Evolutionary conservation across 768 basidiomycete genomes (phyloP), one percentile per base, ranked within the genome.

Genomic region (Cyclocybe cylindracea): DNA sequence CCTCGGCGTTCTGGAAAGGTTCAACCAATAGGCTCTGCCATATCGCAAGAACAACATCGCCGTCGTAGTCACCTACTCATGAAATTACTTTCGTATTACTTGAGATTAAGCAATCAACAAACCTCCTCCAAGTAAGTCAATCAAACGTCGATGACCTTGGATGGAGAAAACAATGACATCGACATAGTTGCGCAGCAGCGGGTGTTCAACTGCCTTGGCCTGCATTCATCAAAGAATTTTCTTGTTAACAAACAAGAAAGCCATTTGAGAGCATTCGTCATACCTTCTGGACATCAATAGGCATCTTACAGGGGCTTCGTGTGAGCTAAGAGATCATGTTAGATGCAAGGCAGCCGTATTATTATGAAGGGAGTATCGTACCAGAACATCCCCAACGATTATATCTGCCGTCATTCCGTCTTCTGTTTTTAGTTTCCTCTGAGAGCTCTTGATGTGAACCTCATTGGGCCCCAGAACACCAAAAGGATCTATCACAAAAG

Each of bases 71-170:
- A 36, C 86, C 86, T 82, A 39, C 19, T 46, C 40, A 24, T 38
- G 7, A 14, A 44, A 40, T 6, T 9, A 41, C 11, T 18, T 11
- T 9, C 9, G 35, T 37, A 18, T 19, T 2, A 11, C n/a, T n/a
- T 7, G 13, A 13, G 19, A 16, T 9, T 19, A 16, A 11, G 18
- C 10, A 18, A 13, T 32, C 18, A 6, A 62, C 72, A 45, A 46
- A 83, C 86, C 86, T 50, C 85, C 85, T 37, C 78, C 84, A 18
- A 88, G 73, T 54, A 82, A 78, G 54, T 86, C 86, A 11, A 85
- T 77, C 19, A 84, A 70, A 37, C 84, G 77, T 5, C 84, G 73
- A 16, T 58, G 33, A 0, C 82, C 83, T 61, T 77, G 64, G 2
- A 77, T 67, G 13, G 80, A 76, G 51, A 77, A 79, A 0, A 84